Base-by-base conservation (phyloP, 345 rosid species). In the Cardiospermum halicacabum region DNA sequence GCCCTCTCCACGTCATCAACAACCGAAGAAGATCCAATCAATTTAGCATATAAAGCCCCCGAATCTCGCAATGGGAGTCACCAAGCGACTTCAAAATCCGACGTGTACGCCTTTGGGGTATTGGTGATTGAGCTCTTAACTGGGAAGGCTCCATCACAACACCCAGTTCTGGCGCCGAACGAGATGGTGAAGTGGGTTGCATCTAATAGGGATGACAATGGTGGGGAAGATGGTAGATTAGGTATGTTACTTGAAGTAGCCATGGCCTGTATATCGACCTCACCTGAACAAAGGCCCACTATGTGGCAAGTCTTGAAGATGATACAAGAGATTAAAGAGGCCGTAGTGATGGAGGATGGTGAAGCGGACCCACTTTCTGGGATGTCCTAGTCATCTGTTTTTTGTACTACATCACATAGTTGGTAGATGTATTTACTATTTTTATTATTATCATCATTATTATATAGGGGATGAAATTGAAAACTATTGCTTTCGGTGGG, bases 231-330 rank as follows among this genome's bases (percentile, higher is more conserved):
- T 15, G 87, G 80, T 57, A 80, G 80, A 62, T 75, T 90, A 34
- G 81, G 69, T 56, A 93, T 93, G 97, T 82, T 90, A 47, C 69
- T 81, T 5, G 94, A 90, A 71, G 88, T 93, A 32, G 96, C 94
- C 19, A 68, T 81, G 49, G 80, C 75, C 28, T 93, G 98, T 71
- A 75, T 87, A 51, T 70, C 48, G 74, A 69, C 68, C 25, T 85
- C 94, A 36, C 81, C 92, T 1, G 98, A 93, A 53, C 98, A 93
- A 68, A 82, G 98, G 72, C 98, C 98, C 0, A 85, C 97, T 0
- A 93, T 90, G 98, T 90, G 97, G 98, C 97, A 88, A 66, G 96
- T 90, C 5, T 69, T 90, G 79, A 93, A 90, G 82, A 88, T 93
- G 97, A 69, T 90, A 65, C 97, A 84, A 61, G 92, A 86, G 80